These are phyloP conservation scores for Dactylellina sp. DNA, from an alignment of 2,329 filamentous ascomycete species.

Conservation along the genomic window DNA sequence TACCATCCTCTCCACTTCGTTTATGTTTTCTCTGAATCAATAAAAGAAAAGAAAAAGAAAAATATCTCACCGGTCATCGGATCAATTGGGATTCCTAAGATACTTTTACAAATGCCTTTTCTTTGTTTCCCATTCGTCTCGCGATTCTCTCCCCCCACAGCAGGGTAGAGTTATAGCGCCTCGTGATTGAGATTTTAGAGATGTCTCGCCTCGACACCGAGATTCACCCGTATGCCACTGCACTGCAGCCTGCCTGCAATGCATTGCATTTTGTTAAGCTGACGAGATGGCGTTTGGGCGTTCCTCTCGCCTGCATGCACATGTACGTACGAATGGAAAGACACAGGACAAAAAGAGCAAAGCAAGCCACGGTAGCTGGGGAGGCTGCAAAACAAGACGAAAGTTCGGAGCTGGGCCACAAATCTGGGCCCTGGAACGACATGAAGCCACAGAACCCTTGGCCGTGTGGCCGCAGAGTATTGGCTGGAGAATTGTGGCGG, in stretches of 20 bases:
- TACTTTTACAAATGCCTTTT: too few relatives aligned
- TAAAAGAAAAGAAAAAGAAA: too few relatives aligned
- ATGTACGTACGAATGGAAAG: background rate
- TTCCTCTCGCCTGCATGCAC: background rate
- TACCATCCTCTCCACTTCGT: background rate
- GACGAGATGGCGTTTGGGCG: conserved; percentile 14
- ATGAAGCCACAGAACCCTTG: background rate
- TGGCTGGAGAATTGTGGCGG: conserved; percentile 44
- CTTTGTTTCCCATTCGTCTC: too few relatives aligned
- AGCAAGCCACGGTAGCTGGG: too few relatives aligned
- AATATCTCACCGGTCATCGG: background rate
- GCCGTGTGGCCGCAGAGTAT: conserved; percentile 42
- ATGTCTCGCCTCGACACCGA: conserved; percentile 22
- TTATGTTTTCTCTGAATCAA: background rate
- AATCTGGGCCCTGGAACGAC: background rate
- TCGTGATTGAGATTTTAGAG: conserved; percentile 10
- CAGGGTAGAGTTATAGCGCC: conserved; percentile 14
- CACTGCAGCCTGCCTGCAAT: background rate
- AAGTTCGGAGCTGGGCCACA: background rate
- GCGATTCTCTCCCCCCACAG: background rate
- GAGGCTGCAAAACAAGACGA: background rate
- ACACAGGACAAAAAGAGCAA: too few relatives aligned
- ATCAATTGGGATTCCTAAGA: background rate
- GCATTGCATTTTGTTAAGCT: conserved; percentile 2
- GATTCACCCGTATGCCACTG: conserved; percentile 2